Evolutionary conservation across 2,329 filamentous ascomycete species (phyloP), one percentile per base, ranked within the genome.

Genomic region (Trichoderma koningii): DNA sequence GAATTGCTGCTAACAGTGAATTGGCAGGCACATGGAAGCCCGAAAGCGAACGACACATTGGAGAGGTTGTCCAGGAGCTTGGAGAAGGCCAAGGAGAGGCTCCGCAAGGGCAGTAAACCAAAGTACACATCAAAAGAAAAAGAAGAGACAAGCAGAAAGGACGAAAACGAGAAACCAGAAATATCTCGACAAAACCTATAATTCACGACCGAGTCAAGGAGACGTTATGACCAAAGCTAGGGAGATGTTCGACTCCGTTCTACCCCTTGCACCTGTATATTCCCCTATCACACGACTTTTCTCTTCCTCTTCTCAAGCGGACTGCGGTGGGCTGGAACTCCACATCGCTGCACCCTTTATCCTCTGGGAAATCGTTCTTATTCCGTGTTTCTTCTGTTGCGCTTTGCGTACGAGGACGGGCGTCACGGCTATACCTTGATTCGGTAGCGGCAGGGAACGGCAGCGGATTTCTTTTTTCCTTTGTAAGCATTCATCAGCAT

Each of bases 21-120:
- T 14, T 26, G 4, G 26, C 14, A 92, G 89, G 89, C 55, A 89
- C 88, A 3, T 92, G 89, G 89, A 92, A 92, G 75, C 89, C 89
- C 26, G 88, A 91, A 73, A 84, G 77, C 70, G 85, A 90, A 73
- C 83, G 89, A 68, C 87, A 91, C 71, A 90, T 92, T 70, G 89
- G 89, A 70, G 81, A 83, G 68, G 68, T 73, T 67, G 65, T 68
- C 23, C 63, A 72, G 5, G 68, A 70, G 47, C 51, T 52, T 6
- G 52, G 45, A 17, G 45, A 63, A 7, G 41, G 26, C 9, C 21
- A 23, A 60, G 55, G 23, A 19, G 41, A 47, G 50, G 45, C 44
- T 21, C 28, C 28, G 42, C 26, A 57, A 34, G 34, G 38, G 26
- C n/a, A 45, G 10, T 53, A 19, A 52, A n/a, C 4, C 30, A 34